A percentile compares a stretch with the other conserved stretches of the same genome.
These are phyloP conservation scores for Rhipidocladum racemiflorum DNA, from an alignment of 176 grass and related monocot genomes.

Conservation along the genomic window DNA sequence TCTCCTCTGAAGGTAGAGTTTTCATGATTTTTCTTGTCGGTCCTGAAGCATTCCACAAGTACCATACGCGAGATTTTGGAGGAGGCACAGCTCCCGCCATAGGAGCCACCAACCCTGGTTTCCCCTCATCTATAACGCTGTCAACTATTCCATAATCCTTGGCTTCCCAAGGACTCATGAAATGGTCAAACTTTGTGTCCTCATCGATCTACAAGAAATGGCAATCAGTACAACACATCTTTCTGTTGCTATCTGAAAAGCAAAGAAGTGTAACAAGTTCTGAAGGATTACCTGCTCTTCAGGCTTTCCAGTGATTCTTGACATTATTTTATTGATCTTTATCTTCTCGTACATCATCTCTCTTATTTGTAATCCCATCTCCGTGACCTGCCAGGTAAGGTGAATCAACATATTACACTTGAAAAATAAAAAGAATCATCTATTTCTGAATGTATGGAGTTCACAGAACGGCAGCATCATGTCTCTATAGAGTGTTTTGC, in stretches of 20 bases:
- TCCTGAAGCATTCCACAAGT: slow-evolving; percentile 64
- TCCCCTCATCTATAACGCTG: slow-evolving; percentile 72
- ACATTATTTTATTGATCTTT: slow-evolving; percentile 92
- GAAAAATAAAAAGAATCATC: neutral
- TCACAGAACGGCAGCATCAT: neutral
- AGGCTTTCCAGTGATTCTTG: slow-evolving; percentile 88
- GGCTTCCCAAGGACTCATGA: slow-evolving; percentile 96
- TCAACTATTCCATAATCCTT: slow-evolving; percentile 92
- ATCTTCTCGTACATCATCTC: slow-evolving; percentile 88
- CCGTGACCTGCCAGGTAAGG: slow-evolving; percentile 39
- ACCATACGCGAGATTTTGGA: slow-evolving; percentile 77
- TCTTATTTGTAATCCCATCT: slow-evolving; percentile 67
- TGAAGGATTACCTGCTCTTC: slow-evolving; percentile 58
- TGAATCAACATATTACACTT: slow-evolving; percentile 19
- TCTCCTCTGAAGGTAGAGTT: slow-evolving; percentile 68
- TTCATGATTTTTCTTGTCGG: slow-evolving; percentile 59
- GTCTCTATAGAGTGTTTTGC: neutral
- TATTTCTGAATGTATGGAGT: neutral
- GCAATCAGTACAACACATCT: slow-evolving; percentile 4
- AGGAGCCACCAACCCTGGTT: slow-evolving; percentile 76
- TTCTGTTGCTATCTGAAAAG: neutral
- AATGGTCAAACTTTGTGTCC: slow-evolving; percentile 86
- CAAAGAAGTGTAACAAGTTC: slow-evolving; percentile 20
- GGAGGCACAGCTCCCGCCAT: slow-evolving; percentile 57
- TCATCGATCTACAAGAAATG: slow-evolving; percentile 61